Conservation (phyloP, 2,329 filamentous ascomycete species). For the Microsporum ferrugineum region DNA sequence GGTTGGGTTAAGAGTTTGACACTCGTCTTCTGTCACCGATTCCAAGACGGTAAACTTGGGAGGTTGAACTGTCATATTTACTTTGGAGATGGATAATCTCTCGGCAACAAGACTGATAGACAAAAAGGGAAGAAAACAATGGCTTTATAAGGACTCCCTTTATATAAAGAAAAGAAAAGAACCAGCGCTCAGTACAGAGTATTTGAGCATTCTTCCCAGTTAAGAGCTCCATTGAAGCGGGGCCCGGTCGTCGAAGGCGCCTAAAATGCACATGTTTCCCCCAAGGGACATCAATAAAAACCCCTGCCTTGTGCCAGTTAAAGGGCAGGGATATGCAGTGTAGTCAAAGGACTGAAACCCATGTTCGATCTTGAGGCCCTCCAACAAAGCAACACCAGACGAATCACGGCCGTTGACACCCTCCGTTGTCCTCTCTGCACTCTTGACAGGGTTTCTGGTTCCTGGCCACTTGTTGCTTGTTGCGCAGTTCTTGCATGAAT, state of each 20-base stretch:
- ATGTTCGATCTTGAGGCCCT: neutral
- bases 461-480: neutral
- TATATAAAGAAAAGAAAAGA: neutral
- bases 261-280: neutral
- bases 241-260: neutral
- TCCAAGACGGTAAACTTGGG: neutral
- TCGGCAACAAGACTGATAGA: neutral
- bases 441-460: neutral
- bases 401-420: neutral
- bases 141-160: neutral
- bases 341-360: constrained; percentile 1
- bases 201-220: neutral
- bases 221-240: neutral
- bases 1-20: constrained; percentile 12
- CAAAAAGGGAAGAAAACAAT: neutral
- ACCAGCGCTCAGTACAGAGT: neutral
- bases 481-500: neutral
- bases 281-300: neutral
- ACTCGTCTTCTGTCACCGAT: constrained; percentile 12
- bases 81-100: neutral
- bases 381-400: neutral
- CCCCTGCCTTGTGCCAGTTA: neutral
- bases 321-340: neutral
- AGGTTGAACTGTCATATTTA: neutral
- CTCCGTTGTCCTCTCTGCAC: neutral